Conservation (phyloP, 208 protist species). For the Acanthamoeba sp. region DNA sequence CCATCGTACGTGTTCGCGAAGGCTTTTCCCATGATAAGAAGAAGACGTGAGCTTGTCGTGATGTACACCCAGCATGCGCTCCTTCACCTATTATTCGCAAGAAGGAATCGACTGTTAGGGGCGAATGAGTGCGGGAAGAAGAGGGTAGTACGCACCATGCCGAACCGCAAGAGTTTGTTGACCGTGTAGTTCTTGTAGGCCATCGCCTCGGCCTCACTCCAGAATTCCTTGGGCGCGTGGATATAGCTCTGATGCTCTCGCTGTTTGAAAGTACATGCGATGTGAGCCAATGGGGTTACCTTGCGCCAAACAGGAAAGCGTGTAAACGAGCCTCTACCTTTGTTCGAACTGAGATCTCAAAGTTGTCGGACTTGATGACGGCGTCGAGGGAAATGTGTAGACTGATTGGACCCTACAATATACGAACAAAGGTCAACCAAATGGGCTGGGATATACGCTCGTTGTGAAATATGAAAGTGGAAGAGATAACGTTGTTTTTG, state of each 20-base stretch:
- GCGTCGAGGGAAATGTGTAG: conserved; percentile 23
- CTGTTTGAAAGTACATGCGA: background rate
- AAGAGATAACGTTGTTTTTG: no score
- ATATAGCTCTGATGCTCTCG: conserved; percentile 44
- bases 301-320: no score
- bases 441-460: no score
- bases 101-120: background rate
- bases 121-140: background rate
- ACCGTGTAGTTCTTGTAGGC: conserved; percentile 63
- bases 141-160: background rate
- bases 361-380: conserved; percentile 29
- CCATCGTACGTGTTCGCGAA: conserved; percentile 50
- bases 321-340: background rate
- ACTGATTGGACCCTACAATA: background rate
- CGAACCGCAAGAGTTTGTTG: conserved; percentile 61
- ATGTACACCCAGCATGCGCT: conserved; percentile 54
- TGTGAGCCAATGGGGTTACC: background rate
- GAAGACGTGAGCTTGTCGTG: conserved; percentile 57
- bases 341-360: conserved; percentile 14
- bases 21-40: conserved; percentile 40
- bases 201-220: conserved; percentile 57
- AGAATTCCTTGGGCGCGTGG: conserved; percentile 58
- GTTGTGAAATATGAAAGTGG: no score
- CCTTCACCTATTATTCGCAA: background rate
- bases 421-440: background rate